Base-by-base conservation (phyloP, 805 yeast species). In the Danielozyma ontarioensis region DNA sequence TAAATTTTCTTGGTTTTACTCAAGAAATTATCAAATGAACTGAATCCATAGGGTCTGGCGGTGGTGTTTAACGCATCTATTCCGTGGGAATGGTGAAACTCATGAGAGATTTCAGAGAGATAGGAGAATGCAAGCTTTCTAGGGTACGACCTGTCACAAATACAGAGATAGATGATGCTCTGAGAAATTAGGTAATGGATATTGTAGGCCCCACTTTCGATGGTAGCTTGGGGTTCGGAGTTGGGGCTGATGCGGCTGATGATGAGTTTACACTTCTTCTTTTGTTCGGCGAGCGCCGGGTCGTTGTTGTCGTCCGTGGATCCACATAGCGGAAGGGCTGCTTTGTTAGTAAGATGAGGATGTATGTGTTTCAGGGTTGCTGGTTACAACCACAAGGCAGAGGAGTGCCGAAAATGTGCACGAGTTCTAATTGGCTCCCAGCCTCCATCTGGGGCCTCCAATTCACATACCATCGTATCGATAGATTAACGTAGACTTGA, bases 11-110 rank as follows among this genome's bases (percentile, higher is more conserved):
- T 86, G 3, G 97, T 88, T 62, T 90, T 89, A 48, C 78, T 80
- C 61, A 83, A 74, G 45, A 81, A 83, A 34, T 78, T 80, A 45
- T 83, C 97, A 57, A 93, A 90, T 31, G 83, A 78, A 32, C 86
- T 80, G 60, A 84, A 93, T 25, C 93, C 95, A 59, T 78, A 90
- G 3, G 98, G 97, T 46, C 95, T 76, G n/a, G 85, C 75, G 13
- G 68, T 68, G 4, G 76, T 75, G 50, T 69, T 65, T 38, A 75
- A 63, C 22, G 85, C 80, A 16, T 79, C 85, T 15, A 56, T 59
- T 4, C 88, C 88, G 54, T 88, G 88, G 5, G 87, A 76, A 47
- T 79, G 84, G 46, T 69, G 70, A 51, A 90, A 93, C 58, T 90
- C 97, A 41, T 70, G 75, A 25, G 87, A 75, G 17, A 90, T 71